Base-by-base conservation (phyloP, 2,329 filamentous ascomycete species). In the Venturia pyrina region DNA sequence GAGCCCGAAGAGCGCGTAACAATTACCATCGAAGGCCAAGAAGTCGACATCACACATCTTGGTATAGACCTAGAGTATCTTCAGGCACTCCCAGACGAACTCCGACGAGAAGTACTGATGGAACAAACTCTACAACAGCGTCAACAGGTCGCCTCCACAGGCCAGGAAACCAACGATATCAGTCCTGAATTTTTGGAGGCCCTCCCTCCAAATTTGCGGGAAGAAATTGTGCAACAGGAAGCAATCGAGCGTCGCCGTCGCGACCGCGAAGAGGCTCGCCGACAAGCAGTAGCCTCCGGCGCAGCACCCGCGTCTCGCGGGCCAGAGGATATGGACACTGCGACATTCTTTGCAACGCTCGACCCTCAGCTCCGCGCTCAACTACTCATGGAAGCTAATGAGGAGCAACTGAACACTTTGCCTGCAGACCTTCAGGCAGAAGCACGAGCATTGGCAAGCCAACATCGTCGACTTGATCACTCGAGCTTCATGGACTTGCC, bases 41-140 rank as follows among this genome's bases (percentile, higher is more conserved):
- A 95, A 71, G 85, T 96, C 64, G 95, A 99, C 75, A 95, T 99
- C 62, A 99, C 95, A 0, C 90, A 91, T 68, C 83, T 99, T 68
- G 93, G 93, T 62, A 98, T 99, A 71, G 95, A 99, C 73, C 85
- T 89, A 19, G 93, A 96, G 66, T 99, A 97, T 76, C 85, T 99
- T 7, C 91, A 95, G 67, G 96, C 93, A n/a, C 80, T 99, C n/a
- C 95, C 95, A 0, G 95, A 99, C 71, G 96, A 99, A 68, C 87
- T 98, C 73, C 85, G 95, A 59, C 93, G 98, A 75, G 95, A 99
- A 74, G 95, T 99, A 62, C 90, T 99, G 69, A 91, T 96, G 75
- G 88, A 93, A 68, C 92, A 96, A 67, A 85, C 96, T 69, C 91
- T 90, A 64, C 87, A 91, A 69, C 86, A 93, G 70, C 87, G 93